Conservation (phyloP, 768 basidiomycete genomes). For the Mycena kentingensis region DNA sequence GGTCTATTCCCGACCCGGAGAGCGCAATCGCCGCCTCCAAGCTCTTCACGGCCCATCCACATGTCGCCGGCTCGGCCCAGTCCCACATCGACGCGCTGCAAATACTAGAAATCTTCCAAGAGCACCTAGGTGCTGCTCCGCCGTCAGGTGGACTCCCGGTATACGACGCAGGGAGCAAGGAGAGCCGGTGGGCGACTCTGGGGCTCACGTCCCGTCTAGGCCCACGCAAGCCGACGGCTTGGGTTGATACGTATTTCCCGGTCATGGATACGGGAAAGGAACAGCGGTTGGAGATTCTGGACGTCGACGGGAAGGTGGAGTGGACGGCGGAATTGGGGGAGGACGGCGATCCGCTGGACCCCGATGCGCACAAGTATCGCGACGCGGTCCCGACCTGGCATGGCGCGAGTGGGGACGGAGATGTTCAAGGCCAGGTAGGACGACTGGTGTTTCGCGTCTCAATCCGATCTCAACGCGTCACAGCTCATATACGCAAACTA, state of each 20-base stretch:
- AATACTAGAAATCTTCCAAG: conserved; percentile 69
- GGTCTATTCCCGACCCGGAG: conserved; percentile 56
- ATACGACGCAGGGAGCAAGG: conserved; percentile 67
- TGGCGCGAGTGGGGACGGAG: conserved; percentile 77
- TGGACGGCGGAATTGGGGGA: conserved; percentile 78
- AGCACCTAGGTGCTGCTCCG: conserved; percentile 54
- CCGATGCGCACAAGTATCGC: conserved; percentile 66
- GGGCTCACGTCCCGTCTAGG: conserved; percentile 43
- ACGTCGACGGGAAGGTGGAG: conserved; percentile 48
- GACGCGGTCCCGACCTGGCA: conserved; percentile 82
- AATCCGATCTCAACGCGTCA: not conserved
- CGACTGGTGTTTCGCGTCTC: not conserved
- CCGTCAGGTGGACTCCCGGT: conserved; percentile 50
- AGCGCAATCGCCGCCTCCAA: conserved; percentile 62
- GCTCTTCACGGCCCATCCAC: conserved; percentile 66
- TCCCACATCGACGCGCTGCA: conserved; percentile 66
- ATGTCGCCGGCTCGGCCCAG: conserved; percentile 66
- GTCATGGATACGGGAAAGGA: conserved; percentile 79
- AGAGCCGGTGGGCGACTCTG: conserved; percentile 70
- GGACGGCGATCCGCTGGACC: conserved; percentile 70
- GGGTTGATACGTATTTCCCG: conserved; percentile 90
- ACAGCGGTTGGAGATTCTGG: conserved; percentile 66
- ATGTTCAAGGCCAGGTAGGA: conserved; percentile 61
- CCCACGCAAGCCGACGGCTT: conserved; percentile 58
- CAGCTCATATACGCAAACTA: conserved; percentile 76